These are phyloP conservation scores for Thraustotheca clavata DNA, from an alignment of 352 stramenopile species.

Conservation along the genomic window DNA sequence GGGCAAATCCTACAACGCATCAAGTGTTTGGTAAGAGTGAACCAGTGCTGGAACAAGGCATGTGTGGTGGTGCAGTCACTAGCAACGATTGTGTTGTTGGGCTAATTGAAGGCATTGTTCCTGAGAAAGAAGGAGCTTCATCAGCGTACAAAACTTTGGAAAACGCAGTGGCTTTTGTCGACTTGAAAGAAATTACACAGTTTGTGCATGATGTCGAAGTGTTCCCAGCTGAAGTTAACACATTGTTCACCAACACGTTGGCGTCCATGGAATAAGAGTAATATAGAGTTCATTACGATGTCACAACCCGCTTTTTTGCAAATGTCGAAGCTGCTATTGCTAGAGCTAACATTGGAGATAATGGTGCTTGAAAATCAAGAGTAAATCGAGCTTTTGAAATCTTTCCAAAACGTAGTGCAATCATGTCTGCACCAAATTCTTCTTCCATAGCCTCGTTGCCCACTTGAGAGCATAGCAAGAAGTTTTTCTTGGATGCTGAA, in stretches of 20 bases:
- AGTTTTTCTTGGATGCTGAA: conserved; percentile 89
- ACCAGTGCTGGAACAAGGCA: conserved; percentile 65
- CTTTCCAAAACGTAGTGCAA: conserved; percentile 72
- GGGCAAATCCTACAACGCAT: conserved; percentile 36
- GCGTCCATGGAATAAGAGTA: background rate
- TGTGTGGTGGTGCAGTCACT: conserved; percentile 69
- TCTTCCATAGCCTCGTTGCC: conserved; percentile 26
- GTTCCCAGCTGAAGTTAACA: background rate
- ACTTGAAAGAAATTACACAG: conserved; percentile 32
- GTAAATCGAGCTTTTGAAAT: conserved; percentile 72
- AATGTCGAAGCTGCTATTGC: conserved; percentile 76
- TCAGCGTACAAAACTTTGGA: conserved; percentile 46
- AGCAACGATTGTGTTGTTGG: conserved; percentile 40
- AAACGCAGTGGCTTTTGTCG: conserved; percentile 63
- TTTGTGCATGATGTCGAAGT: conserved; percentile 36
- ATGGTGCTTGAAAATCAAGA: conserved; percentile 63
- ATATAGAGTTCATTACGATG: conserved; percentile 28
- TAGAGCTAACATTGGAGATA: conserved; percentile 71
- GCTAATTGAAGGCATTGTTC: conserved; percentile 72
- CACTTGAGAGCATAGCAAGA: conserved; percentile 51
- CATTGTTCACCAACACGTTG: conserved; percentile 31
- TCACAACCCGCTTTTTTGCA: conserved; percentile 79
- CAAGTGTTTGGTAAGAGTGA: conserved; percentile 71
- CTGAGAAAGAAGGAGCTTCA: conserved; percentile 24
- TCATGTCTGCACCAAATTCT: conserved; percentile 30